phyloP scores from a whole-genome alignment of 2,329 filamentous ascomycete genomes.

The Colletotrichum sp. region DNA sequence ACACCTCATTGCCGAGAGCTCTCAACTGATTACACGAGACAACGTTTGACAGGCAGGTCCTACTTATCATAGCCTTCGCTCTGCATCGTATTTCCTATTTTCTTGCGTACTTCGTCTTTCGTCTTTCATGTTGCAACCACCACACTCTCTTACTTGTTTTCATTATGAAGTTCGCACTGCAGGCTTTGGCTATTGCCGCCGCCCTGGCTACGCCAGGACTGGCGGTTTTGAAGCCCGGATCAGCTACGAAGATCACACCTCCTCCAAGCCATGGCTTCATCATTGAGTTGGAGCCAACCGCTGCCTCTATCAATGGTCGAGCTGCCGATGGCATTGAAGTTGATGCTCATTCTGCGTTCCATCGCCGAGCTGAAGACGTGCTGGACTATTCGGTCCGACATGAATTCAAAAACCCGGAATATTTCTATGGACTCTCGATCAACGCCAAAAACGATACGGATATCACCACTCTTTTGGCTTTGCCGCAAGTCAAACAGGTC shows the following conservation, averaged over 20 bases:
- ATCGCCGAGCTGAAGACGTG: conserved; percentile 8
- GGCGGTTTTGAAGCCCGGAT: neutral
- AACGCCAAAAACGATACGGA: conserved; percentile 12
- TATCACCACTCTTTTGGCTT: neutral
- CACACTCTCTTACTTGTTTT: neutral
- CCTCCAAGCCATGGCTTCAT: conserved; percentile 1
- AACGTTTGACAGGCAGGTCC: neutral
- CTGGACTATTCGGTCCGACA: conserved; percentile 6
- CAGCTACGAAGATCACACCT: neutral
- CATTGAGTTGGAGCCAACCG: conserved; percentile 1
- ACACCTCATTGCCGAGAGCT: neutral
- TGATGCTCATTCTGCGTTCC: conserved; percentile 8
- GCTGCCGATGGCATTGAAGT: neutral
- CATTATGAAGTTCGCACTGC: neutral
- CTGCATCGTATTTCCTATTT: neutral
- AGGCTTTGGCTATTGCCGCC: neutral
- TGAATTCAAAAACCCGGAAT: conserved; percentile 21
- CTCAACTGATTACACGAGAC: neutral
- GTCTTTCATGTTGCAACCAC: neutral
- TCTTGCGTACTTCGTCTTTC: neutral
- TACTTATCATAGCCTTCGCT: neutral
- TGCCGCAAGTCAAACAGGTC: conserved; percentile 22
- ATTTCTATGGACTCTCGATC: conserved; percentile 23
- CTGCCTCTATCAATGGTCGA: neutral
- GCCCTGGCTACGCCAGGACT: neutral